Evolutionary conservation across 1,284 basidiomycete genomes (phyloP).

Genomic region (Vanrija humicola): DNA sequence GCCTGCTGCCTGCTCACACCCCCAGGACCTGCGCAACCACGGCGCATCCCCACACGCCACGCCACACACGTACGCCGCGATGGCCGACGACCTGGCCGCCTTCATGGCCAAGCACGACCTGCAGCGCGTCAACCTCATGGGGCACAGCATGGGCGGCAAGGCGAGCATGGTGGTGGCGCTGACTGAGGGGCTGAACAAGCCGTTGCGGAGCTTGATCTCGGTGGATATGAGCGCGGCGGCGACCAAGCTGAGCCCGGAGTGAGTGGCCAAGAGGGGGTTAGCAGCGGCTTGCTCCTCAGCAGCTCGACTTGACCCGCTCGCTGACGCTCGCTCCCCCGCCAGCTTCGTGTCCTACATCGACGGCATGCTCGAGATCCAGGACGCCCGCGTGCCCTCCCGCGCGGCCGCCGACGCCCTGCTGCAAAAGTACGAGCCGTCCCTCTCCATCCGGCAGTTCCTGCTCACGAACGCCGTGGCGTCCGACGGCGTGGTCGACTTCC

Average conservation of each 20-base stretch:
- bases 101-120: conserved; percentile 50
- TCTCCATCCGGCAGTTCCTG: conserved; percentile 56
- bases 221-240: conserved; percentile 56
- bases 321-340: not conserved
- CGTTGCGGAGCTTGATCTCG: conserved; percentile 50
- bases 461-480: conserved; percentile 54
- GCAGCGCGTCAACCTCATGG: conserved; percentile 51
- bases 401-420: conserved; percentile 55
- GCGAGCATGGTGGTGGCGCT: conserved; percentile 55
- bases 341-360: conserved; percentile 51
- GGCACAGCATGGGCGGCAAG: conserved; percentile 59
- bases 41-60: conserved; percentile 54
- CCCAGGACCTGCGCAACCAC: conserved; percentile 56
- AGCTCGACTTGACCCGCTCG: too few species aligned
- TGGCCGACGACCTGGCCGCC: conserved; percentile 49
- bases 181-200: conserved; percentile 42
- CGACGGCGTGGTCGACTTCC: conserved; percentile 48
- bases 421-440: conserved; percentile 49
- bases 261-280: conserved; percentile 7
- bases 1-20: not conserved
- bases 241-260: conserved; percentile 55
- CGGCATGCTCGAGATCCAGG: conserved; percentile 53
- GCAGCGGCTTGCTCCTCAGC: too few species aligned
- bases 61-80: conserved; percentile 51
- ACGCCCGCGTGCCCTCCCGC: conserved; percentile 47